Base-by-base conservation (phyloP, 2,329 filamentous ascomycete species). In the Ophiostoma himal-ulmi region DNA sequence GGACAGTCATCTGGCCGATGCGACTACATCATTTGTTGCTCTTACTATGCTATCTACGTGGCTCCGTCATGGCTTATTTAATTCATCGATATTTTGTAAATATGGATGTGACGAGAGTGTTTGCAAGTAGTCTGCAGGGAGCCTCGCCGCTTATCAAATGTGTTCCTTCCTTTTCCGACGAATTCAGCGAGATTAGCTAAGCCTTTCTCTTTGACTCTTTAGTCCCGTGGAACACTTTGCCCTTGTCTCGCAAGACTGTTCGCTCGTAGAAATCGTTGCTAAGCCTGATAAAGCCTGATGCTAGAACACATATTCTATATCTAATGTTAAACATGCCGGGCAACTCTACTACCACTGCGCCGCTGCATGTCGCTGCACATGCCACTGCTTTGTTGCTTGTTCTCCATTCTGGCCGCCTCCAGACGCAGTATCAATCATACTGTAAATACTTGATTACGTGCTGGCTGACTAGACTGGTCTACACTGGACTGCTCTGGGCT, bases 391-490 rank as follows among this genome's bases (percentile, higher is more conserved):
- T 4, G 39, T 13, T 44, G 39, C 39, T 44, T 17, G n/a, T 54
- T 8, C 22, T n/a, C 10, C n/a, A 22, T 57, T 54, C 52, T 57
- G 52, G 30, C 52, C 52, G 52, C 52, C 52, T 57, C 52, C 4
- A 30, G 52, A 57, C 52, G 52, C 52, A 57, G 52, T 22, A 57
- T 57, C 52, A 13, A 57, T 57, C n/a, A 57, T 11, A 57, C 52
- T 57, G 52, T 57, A 57, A 11, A 57, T 26, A 48, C 52, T 17
- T 57, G 52, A 26, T 57, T 57, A 10, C 26, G 44, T 48, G 44
- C 30, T 30, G 3, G 30, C 30, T 30, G 30, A 4, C 30, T 30
- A 30, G 30, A 3, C 30, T 30, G 30, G 30, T 30, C 3, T 30
- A 30, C 3, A 30, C 30, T n/a, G 44, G 44, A 20, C 17, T 48